Percentiles rank a stretch among this genome's conserved stretches.
Evolutionary conservation across 106 monocot species (phyloP).

Genomic region (Cymbidium sinense): DNA sequence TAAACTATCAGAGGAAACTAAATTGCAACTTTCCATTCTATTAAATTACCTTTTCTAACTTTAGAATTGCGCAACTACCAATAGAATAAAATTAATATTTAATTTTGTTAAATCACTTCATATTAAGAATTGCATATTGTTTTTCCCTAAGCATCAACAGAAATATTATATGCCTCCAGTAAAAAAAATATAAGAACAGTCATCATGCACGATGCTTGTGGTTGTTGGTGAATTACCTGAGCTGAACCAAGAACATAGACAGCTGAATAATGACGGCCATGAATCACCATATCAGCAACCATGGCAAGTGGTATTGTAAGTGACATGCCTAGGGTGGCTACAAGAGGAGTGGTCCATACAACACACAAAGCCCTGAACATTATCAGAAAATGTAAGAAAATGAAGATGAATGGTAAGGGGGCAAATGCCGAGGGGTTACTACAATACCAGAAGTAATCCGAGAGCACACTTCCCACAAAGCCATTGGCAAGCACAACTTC

Average conservation of each 20-base stretch:
- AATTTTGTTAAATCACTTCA: not conserved
- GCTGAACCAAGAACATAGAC: conserved; percentile 85
- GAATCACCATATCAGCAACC: conserved; percentile 98
- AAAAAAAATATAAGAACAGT: not conserved
- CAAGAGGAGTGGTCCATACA: conserved; percentile 98
- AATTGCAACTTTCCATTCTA: not conserved
- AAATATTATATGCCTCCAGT: not conserved
- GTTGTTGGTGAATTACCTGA: conserved; percentile 45
- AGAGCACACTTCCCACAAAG: conserved; percentile 89
- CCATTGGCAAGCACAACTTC: conserved; percentile 97
- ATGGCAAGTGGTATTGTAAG: conserved; percentile 96
- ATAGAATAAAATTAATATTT: not conserved
- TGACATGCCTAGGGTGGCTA: conserved; percentile 96
- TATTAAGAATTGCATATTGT: not conserved
- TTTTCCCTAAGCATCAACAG: not conserved
- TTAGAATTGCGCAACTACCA: not conserved
- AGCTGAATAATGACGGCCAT: conserved; percentile 95
- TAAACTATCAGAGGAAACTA: not conserved
- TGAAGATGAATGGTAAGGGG: not conserved
- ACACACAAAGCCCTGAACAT: conserved; percentile 88
- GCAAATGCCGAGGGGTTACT: not conserved
- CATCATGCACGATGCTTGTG: not conserved
- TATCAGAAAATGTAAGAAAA: conserved; percentile 2
- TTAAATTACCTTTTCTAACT: not conserved
- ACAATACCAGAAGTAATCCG: conserved; percentile 95